These are phyloP conservation scores for Skeletonema tropicum DNA, from an alignment of 108 stramenopile genomes.

Conservation along the genomic window DNA sequence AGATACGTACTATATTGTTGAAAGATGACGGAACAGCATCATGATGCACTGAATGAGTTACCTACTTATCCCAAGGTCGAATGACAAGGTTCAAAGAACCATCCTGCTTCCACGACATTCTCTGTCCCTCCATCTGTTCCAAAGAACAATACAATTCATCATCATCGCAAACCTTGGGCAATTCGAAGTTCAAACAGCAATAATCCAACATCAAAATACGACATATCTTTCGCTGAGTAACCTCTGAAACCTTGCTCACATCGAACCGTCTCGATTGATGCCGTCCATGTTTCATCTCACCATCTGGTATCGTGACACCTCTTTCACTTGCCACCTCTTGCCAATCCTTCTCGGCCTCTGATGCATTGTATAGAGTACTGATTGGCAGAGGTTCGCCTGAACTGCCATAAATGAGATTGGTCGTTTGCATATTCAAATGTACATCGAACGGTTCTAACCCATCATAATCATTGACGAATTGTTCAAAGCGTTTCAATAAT, in stretches of 20 bases:
- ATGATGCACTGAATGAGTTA: too few relatives aligned
- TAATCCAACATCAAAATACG: too few relatives aligned
- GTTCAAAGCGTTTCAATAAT: conserved; percentile 30
- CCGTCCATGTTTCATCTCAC: too few relatives aligned
- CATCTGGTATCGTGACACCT: conserved; percentile 23
- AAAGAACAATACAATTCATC: conserved; percentile 29
- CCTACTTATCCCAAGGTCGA: too few relatives aligned
- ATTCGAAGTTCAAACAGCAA: too few relatives aligned
- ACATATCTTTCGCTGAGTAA: too few relatives aligned
- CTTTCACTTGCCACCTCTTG: conserved; percentile 23
- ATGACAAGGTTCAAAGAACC: background rate
- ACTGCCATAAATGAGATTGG: conserved; percentile 25
- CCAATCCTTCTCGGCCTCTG: too few relatives aligned
- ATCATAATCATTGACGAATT: conserved; percentile 46
- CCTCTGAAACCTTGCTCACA: too few relatives aligned
- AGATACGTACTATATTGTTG: too few relatives aligned
- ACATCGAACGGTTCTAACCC: conserved; percentile 45
- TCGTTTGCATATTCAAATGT: conserved; percentile 43
- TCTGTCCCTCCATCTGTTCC: conserved; percentile 14
- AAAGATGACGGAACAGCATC: too few relatives aligned
- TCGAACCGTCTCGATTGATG: too few relatives aligned
- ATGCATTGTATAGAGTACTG: too few relatives aligned
- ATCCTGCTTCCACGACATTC: conserved; percentile 10
- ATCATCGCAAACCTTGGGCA: conserved; percentile 38
- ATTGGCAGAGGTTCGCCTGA: conserved; percentile 42